phyloP scores from a whole-genome alignment of 2,329 filamentous ascomycete species.

The Penicillium hordei region DNA sequence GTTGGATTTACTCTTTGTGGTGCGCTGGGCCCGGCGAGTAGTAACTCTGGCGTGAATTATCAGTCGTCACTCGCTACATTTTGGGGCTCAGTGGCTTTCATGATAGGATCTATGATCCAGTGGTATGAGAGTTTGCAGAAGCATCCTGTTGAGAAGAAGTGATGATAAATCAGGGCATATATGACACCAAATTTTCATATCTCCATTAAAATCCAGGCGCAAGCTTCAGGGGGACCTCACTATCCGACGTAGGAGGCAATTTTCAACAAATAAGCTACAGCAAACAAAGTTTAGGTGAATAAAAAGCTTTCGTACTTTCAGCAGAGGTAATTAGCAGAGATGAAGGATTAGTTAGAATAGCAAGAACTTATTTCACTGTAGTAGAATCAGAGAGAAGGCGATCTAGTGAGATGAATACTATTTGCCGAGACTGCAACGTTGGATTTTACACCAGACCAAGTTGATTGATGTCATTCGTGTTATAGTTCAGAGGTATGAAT shows the following conservation, averaged over 20 bases:
- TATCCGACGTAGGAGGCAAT: neutral
- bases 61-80: constrained; percentile 50
- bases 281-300: neutral
- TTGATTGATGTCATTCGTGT: no score
- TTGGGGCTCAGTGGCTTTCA: constrained; percentile 44
- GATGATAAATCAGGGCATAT: constrained; percentile 43
- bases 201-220: neutral
- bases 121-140: constrained; percentile 53
- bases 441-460: no score
- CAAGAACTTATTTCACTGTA: no score
- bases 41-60: constrained; percentile 47
- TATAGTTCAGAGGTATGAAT: no score
- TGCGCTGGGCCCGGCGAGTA: constrained; percentile 53
- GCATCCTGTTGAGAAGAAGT: constrained; percentile 61
- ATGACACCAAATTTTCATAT: no score
- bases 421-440: no score
- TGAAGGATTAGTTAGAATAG: neutral
- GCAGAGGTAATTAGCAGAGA: neutral
- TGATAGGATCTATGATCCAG: constrained; percentile 50
- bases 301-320: neutral
- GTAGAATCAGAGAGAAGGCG: no score
- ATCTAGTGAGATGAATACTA: no score
- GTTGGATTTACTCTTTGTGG: constrained; percentile 64
- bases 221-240: neutral
- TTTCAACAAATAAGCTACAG: neutral